Base-by-base conservation (phyloP, 345 rosid genomes). In the Theobroma cacao region DNA sequence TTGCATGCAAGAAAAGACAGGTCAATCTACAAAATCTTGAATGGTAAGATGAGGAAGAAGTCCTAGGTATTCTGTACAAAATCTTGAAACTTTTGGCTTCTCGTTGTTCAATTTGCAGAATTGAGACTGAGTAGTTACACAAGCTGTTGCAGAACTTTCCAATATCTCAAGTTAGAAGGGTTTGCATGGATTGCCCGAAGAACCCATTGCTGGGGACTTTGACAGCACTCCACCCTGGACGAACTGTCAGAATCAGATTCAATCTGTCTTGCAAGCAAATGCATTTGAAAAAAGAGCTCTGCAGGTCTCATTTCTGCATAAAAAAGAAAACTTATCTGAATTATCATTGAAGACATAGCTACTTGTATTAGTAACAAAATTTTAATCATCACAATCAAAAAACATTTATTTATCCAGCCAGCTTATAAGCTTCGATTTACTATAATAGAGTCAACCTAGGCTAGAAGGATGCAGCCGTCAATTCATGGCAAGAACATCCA, bases 221-320 rank as follows among this genome's bases (percentile, higher is more conserved):
- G 96, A 75, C 82, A 91, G 74, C 50, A 76, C 76, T 83, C 95
- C 67, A 91, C 84, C 52, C 72, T 77, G 45, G 88, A 83, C 26
- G 82, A 70, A n/a, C 86, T 31, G 78, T 85, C 82, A 0, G 79
- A 58, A 50, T 77, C 84, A 59, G 77, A 79, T 75, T 85, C 80
- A 9, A 83, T 78, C 77, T 84, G 84, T 73, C 73, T 84, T 74
- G 97, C 94, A 74, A 94, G 97, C 82, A 92, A 82, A 88, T 94
- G 97, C 97, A 96, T 96, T 87, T 91, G 97, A 71, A 96, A 88
- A 80, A 84, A 91, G 41, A 92, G 91, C 78, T 96, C 98, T 47
- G 98, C 97, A 24, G 95, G 97, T 76, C 94, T 90, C 93, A 88
- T 90, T 82, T 92, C 99, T 95, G 91, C 22, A 74, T n/a, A 63